These are phyloP conservation scores for Cicer arietinum DNA, from an alignment of 306 rosid genomes.

Conservation along the genomic window DNA sequence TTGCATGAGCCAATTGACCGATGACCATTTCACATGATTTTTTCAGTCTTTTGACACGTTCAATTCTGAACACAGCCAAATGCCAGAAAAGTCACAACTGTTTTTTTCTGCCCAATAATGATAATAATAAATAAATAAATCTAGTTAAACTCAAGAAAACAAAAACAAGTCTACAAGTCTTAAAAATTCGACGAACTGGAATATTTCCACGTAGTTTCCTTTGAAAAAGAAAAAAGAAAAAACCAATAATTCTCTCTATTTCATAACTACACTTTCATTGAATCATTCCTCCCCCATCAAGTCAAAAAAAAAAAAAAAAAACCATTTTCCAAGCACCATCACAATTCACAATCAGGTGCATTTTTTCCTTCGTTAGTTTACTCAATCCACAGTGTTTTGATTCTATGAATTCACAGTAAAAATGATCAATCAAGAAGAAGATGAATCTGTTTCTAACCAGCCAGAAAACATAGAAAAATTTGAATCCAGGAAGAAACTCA, in stretches of 20 bases:
- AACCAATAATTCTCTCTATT: background rate
- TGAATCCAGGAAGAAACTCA: constrained; percentile 60
- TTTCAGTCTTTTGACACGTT: constrained; percentile 41
- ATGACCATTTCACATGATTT: constrained; percentile 20
- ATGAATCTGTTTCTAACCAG: constrained; percentile 39
- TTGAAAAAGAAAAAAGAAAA: background rate
- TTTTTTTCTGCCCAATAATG: background rate
- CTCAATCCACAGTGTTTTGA: background rate
- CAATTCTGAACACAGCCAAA: constrained; percentile 37
- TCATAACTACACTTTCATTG: background rate
- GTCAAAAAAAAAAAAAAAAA: background rate
- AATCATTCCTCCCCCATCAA: background rate
- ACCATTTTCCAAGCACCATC: constrained; percentile 29
- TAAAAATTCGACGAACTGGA: constrained; percentile 16
- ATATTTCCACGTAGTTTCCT: constrained; percentile 23
- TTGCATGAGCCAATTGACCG: constrained; percentile 38
- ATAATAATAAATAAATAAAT: background rate
- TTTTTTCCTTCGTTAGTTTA: constrained; percentile 1
- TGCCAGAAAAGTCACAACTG: background rate
- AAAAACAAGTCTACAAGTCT: constrained; percentile 30
- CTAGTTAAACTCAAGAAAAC: background rate
- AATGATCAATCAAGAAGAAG: constrained; percentile 47
- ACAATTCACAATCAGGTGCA: constrained; percentile 37
- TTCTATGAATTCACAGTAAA: constrained; percentile 15
- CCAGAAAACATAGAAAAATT: constrained; percentile 41